Percentiles rank a stretch among this genome's conserved stretches.
Conservation (phyloP, 1,139 yeast species). For the Pichia terricola region DNA sequence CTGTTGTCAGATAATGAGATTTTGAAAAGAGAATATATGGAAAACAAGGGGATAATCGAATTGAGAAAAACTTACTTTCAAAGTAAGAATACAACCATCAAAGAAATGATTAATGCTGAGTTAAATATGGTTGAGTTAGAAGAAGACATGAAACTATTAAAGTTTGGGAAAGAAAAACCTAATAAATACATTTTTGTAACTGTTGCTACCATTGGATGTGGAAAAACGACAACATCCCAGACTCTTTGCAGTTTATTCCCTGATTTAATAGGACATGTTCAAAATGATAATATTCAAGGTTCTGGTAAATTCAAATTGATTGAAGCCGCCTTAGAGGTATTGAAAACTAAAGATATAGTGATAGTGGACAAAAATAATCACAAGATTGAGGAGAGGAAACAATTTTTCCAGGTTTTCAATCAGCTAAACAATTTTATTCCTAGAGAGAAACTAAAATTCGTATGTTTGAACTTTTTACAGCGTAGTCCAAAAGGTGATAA, state of each 20-base stretch:
- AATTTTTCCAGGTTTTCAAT: slow-evolving; percentile 48
- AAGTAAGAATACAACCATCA: slow-evolving; percentile 16
- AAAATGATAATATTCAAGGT: slow-evolving; percentile 65
- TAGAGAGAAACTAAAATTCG: slow-evolving; percentile 33
- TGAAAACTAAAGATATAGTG: slow-evolving; percentile 39
- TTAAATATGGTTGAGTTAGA: slow-evolving; percentile 11
- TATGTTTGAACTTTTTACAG: slow-evolving; percentile 65
- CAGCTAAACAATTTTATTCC: slow-evolving; percentile 29
- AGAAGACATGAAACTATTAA: slow-evolving; percentile 16
- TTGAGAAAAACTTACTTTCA: slow-evolving; percentile 52
- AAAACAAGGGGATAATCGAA: slow-evolving; percentile 67
- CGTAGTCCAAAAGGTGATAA: slow-evolving; percentile 21
- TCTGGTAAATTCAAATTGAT: slow-evolving; percentile 46
- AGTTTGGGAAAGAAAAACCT: slow-evolving; percentile 16
- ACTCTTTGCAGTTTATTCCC: slow-evolving; percentile 50
- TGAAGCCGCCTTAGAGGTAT: slow-evolving; percentile 35
- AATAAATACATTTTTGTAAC: slow-evolving; percentile 56
- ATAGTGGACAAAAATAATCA: slow-evolving; percentile 82
- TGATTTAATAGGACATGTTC: slow-evolving; percentile 60
- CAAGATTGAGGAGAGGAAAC: slow-evolving; percentile 56
- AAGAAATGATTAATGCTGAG: slow-evolving; percentile 25
- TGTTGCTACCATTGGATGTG: slow-evolving; percentile 89
- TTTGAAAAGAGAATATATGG: slow-evolving; percentile 35
- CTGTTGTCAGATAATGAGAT: slow-evolving; percentile 38
- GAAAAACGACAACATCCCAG: slow-evolving; percentile 76